Percentiles rank a stretch among this genome's conserved stretches.
Evolutionary conservation across 2,329 filamentous ascomycete genomes (phyloP).

Genomic region (Fusarium falciforme): DNA sequence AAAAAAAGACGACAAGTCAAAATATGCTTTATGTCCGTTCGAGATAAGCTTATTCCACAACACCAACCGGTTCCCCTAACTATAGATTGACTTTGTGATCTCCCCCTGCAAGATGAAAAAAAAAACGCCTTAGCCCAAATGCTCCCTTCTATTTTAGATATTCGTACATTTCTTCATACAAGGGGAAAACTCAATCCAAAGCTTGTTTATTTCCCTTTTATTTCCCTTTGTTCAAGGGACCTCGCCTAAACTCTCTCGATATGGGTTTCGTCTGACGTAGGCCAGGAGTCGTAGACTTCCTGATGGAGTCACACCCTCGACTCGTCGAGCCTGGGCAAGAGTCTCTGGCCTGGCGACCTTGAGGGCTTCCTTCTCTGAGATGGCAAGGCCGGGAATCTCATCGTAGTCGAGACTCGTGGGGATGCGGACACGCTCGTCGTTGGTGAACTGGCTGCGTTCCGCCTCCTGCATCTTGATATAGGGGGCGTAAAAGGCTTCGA

Average conservation of each 20-base stretch:
- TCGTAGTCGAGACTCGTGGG: constrained; percentile 83
- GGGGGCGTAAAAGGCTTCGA: constrained; percentile 88
- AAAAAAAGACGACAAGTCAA: neutral
- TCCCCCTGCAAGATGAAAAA: neutral
- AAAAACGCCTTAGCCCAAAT: neutral
- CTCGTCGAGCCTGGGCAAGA: constrained; percentile 85
- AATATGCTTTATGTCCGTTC: neutral
- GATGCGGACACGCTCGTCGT: constrained; percentile 80
- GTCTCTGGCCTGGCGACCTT: constrained; percentile 80
- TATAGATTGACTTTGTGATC: neutral
- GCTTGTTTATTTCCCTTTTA: neutral
- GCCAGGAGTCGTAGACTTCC: constrained; percentile 71
- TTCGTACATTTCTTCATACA: neutral
- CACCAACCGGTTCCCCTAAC: neutral
- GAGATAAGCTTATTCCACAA: neutral
- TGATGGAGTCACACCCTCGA: constrained; percentile 81
- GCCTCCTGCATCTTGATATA: constrained; percentile 81
- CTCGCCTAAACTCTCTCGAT: constrained; percentile 1
- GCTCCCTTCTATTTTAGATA: neutral
- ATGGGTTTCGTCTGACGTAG: constrained; percentile 61
- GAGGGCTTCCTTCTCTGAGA: constrained; percentile 81
- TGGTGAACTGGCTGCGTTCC: constrained; percentile 73
- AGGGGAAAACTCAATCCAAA: neutral
- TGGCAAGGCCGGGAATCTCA: constrained; percentile 77
- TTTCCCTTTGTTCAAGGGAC: neutral